Percentiles rank a stretch among this genome's conserved stretches.
Evolutionary conservation across 768 basidiomycete genomes (phyloP).

Genomic region (Pulveroboletus frians): DNA sequence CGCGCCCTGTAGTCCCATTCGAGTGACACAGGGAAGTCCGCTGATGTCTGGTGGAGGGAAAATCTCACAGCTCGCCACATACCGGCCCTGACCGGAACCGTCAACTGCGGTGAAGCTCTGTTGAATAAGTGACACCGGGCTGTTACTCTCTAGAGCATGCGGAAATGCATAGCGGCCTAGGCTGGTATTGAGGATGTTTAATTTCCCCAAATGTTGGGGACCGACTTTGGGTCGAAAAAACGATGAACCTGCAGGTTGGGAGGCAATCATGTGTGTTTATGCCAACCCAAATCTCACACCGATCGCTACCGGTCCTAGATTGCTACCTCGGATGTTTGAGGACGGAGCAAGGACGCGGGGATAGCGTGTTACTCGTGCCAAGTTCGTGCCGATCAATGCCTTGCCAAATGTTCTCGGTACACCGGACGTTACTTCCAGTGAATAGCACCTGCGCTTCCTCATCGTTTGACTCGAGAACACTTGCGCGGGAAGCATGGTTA

Average conservation of each 20-base stretch:
- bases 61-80: background rate
- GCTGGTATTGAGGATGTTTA: background rate
- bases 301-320: background rate
- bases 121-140: background rate
- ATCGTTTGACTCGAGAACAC: no score
- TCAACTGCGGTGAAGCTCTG: constrained; percentile 7
- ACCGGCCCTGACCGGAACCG: background rate
- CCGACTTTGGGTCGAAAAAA: background rate
- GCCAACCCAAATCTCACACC: no score
- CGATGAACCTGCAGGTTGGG: background rate
- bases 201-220: background rate
- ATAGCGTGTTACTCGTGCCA: no score
- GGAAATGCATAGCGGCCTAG: background rate
- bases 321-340: background rate
- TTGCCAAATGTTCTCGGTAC: background rate
- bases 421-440: background rate
- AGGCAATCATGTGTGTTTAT: no score
- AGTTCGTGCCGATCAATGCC: background rate
- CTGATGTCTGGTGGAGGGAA: background rate
- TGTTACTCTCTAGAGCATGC: background rate
- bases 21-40: no score
- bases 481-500: no score
- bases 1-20: constrained; percentile 16
- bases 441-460: background rate
- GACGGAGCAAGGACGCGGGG: background rate